Percentiles rank a stretch among this genome's conserved stretches.
Evolutionary conservation across 345 rosid species (phyloP).

Genomic region (Noccaea bulbosa): DNA sequence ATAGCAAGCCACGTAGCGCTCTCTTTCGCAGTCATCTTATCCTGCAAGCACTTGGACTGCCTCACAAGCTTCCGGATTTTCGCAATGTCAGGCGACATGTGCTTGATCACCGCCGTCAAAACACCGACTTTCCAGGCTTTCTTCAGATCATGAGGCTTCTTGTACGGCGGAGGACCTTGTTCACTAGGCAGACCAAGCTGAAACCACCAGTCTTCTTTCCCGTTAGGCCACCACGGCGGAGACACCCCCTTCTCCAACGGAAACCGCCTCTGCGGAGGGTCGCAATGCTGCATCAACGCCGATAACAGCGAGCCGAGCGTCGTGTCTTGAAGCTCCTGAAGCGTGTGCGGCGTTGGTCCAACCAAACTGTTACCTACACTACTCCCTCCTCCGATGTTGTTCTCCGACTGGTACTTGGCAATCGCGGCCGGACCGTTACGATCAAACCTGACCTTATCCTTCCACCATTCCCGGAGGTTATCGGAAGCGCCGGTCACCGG

Average conservation of each 20-base stretch:
- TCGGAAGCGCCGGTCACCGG: conserved; percentile 94
- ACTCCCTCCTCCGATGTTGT: conserved; percentile 50
- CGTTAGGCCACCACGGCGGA: conserved; percentile 91
- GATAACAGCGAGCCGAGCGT: conserved; percentile 85
- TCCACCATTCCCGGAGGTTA: conserved; percentile 91
- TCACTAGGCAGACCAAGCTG: conserved; percentile 62
- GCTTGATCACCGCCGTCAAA: conserved; percentile 79
- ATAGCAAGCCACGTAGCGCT: conserved; percentile 81
- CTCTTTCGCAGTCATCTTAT: conserved; percentile 92
- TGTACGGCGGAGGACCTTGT: conserved; percentile 82
- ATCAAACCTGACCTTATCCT: conserved; percentile 84
- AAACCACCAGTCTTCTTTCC: conserved; percentile 83
- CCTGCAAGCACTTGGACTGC: conserved; percentile 85
- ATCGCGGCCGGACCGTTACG: conserved; percentile 87
- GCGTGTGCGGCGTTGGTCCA: conserved; percentile 58
- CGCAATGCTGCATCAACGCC: conserved; percentile 85
- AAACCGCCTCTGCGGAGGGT: conserved; percentile 82
- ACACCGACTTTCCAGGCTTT: conserved; percentile 87
- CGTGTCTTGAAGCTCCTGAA: conserved; percentile 81
- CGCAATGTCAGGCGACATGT: conserved; percentile 77
- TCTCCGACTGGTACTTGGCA: conserved; percentile 60
- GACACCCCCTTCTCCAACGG: conserved; percentile 84
- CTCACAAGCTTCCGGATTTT: conserved; percentile 81
- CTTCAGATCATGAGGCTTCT: conserved; percentile 88
- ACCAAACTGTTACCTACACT: conserved; percentile 43